These are phyloP conservation scores for Cutaneotrichosporon dermatis DNA, from an alignment of 1,284 basidiomycete genomes.

Conservation along the genomic window DNA sequence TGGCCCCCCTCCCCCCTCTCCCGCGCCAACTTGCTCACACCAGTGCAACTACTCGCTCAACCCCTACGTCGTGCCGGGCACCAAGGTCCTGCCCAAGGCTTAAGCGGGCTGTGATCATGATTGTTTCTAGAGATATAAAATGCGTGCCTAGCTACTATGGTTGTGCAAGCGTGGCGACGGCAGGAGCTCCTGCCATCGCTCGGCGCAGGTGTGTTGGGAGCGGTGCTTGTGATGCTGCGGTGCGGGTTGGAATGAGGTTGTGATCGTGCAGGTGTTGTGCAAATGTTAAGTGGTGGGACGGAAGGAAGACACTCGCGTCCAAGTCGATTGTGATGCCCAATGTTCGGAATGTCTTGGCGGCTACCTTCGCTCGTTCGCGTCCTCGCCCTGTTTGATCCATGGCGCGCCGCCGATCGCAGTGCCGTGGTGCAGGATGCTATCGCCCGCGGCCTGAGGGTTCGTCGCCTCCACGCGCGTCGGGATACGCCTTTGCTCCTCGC, in stretches of 20 bases:
- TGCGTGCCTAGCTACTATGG: constrained; percentile 1
- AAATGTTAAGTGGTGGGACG: no score
- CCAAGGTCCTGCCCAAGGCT: constrained; percentile 59
- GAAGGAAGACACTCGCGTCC: no score
- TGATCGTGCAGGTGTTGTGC: no score
- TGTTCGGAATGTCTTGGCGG: no score
- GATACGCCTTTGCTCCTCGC: constrained; percentile 41
- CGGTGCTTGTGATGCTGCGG: not conserved
- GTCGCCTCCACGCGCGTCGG: constrained; percentile 15
- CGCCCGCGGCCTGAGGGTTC: constrained; percentile 11
- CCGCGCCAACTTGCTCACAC: not conserved
- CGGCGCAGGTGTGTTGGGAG: not conserved
- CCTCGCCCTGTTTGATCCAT: constrained; percentile 21
- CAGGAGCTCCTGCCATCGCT: no score
- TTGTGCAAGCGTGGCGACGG: not conserved
- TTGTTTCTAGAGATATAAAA: constrained; percentile 4
- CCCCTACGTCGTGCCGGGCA: constrained; percentile 85
- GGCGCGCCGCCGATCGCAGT: constrained; percentile 29
- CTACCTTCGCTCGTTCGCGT: not conserved
- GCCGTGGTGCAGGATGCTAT: constrained; percentile 8
- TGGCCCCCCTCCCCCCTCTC: constrained; percentile 48
- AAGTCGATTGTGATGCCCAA: no score
- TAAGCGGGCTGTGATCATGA: constrained; percentile 52
- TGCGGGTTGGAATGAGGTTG: no score
- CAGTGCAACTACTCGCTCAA: constrained; percentile 95